Conservation (phyloP, 169 alveolate species). For the Plasmodium gaboni region DNA sequence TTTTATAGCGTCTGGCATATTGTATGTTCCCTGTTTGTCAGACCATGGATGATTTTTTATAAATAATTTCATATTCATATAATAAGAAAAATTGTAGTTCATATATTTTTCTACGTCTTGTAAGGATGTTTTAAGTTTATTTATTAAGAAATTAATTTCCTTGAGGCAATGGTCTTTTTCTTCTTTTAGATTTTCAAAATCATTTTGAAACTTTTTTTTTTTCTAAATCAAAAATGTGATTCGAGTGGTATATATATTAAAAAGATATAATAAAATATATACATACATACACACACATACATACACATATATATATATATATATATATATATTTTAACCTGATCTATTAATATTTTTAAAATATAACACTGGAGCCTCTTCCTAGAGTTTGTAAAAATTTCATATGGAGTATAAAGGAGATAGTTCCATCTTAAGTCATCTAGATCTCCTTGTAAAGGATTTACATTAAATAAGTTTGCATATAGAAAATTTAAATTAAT, state of each 20-base stretch:
- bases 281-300: background rate
- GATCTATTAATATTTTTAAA: constrained; percentile 19
- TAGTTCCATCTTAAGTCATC: constrained; percentile 44
- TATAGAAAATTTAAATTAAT: constrained; percentile 52
- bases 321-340: constrained; percentile 9
- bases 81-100: constrained; percentile 17
- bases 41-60: background rate
- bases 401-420: constrained; percentile 45
- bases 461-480: constrained; percentile 28
- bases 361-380: constrained; percentile 46
- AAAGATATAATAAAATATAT: background rate
- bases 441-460: constrained; percentile 3
- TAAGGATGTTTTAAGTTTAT: constrained; percentile 25
- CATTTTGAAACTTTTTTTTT: constrained; percentile 19
- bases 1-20: constrained; percentile 2
- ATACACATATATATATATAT: no score
- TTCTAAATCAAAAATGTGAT: constrained; percentile 6
- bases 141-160: constrained; percentile 30
- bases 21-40: background rate
- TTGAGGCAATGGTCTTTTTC: constrained; percentile 25
- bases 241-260: background rate
- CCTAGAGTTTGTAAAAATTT: constrained; percentile 45
- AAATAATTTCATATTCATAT: constrained; percentile 17
- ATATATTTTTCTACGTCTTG: constrained; percentile 38
- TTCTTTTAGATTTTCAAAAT: constrained; percentile 29